Evolutionary conservation across 2,329 filamentous ascomycete genomes (phyloP), one percentile per base, ranked within the genome.

Genomic region (Aspergillus persii): DNA sequence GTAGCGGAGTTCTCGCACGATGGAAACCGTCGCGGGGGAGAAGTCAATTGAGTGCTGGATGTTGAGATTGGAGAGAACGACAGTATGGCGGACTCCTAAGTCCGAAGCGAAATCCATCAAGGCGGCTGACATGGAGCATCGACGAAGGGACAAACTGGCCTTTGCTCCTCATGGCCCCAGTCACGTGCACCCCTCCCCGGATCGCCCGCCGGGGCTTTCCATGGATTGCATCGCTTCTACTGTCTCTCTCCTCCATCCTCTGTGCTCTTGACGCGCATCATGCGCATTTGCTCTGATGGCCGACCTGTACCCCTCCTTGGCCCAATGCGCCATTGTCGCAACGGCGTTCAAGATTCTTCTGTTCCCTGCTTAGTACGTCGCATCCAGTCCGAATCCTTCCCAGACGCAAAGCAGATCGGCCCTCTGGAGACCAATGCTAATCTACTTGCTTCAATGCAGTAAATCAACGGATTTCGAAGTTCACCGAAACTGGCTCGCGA

Each of bases 381-480:
- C 36, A n/a, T n/a, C 36, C 54, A 2, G n/a, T 31, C 52, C 58
- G 18, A 36, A 36, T 11, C 33, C 33, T 23, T 23, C 33, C 33
- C 11, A 12, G 15, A n/a, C 41, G 23, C 36, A 57, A 57, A 46
- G 33, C 26, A 51, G 27, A 49, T 57, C 55, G 30, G 54, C 31
- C 53, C 29, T 56, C 59, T 44, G 50, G 8, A n/a, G 9, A 57
- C 46, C 51, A 23, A 33, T 23, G 18, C 54, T 58, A 39, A 58
- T 51, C 39, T 7, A n/a, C 29, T 33, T 36, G 7, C 6, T 44
- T 41, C 9, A 3, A 54, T 59, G 59, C 76, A 97, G 93, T 82
- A 97, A 96, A 83, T 99, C 95, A 5, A 99, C 95, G 68, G 95
- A 99, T 76, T 99, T 99, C 71, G 95, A 99, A 77, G 95, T 99